These are phyloP conservation scores for Thuja plicata DNA, from an alignment of 83 land plant genomes.

Conservation along the genomic window DNA sequence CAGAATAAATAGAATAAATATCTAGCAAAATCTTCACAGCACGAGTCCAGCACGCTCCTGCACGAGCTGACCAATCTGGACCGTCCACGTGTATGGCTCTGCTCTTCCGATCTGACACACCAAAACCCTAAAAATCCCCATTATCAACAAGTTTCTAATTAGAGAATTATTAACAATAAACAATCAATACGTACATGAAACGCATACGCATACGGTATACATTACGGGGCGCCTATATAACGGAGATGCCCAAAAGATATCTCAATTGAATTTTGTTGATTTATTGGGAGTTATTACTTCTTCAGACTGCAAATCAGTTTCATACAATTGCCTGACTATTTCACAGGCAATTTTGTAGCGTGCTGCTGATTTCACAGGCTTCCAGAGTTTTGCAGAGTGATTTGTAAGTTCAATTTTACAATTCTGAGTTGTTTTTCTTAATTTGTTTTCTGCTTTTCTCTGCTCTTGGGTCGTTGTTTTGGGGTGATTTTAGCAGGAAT, in stretches of 20 bases:
- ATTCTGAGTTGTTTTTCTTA: too few relatives aligned
- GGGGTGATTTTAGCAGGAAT: not conserved
- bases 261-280: not conserved
- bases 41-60: slow-evolving; percentile 25
- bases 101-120: not conserved
- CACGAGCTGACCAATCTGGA: not conserved
- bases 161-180: not conserved
- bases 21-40: slow-evolving; percentile 1
- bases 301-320: not conserved
- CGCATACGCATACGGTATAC: not conserved
- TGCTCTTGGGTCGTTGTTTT: not conserved
- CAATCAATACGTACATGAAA: not conserved
- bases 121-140: not conserved
- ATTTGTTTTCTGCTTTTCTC: not conserved
- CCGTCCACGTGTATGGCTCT: slow-evolving; percentile 24
- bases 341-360: too few relatives aligned
- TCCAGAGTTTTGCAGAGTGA: not conserved
- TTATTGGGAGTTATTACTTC: not conserved
- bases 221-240: not conserved
- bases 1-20: not conserved
- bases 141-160: not conserved
- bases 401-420: not conserved
- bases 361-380: not conserved
- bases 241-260: not conserved
- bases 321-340: not conserved